These are phyloP conservation scores for Centaurea solstitialis DNA, from an alignment of 129 eudicot species.

Conservation along the genomic window DNA sequence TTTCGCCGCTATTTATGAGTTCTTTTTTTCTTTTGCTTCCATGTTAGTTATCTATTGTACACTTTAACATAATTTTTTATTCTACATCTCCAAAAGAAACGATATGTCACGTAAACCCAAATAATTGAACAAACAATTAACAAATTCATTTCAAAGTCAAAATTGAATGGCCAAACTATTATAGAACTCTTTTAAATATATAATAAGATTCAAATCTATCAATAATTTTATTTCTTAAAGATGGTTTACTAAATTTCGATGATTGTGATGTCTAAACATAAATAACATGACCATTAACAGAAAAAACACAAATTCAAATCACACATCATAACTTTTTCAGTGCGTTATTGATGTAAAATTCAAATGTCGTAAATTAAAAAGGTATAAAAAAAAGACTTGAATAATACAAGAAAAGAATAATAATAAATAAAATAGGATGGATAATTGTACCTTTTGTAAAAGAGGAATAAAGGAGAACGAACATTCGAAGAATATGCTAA, in stretches of 20 bases:
- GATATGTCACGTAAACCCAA: background rate
- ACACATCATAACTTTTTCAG: background rate
- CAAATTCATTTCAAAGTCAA: background rate
- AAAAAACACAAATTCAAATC: background rate
- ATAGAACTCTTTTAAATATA: background rate
- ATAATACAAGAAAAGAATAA: background rate
- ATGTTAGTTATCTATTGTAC: background rate
- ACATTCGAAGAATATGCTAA: slow-evolving; percentile 38
- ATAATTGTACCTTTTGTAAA: background rate
- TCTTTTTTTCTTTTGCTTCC: background rate
- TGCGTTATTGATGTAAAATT: background rate
- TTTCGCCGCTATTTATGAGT: background rate
- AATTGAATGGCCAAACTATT: background rate
- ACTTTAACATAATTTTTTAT: background rate
- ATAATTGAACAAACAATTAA: background rate
- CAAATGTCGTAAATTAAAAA: background rate
- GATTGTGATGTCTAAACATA: background rate
- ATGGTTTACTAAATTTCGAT: background rate
- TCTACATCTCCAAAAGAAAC: background rate
- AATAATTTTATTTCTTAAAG: background rate
- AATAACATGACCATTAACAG: background rate
- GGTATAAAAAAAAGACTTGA: background rate
- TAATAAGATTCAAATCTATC: background rate
- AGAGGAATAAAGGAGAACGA: slow-evolving; percentile 18
- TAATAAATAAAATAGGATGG: background rate